These are phyloP conservation scores for Sporothrix dimorphospora DNA, from an alignment of 2,329 filamentous ascomycete species.

Conservation along the genomic window DNA sequence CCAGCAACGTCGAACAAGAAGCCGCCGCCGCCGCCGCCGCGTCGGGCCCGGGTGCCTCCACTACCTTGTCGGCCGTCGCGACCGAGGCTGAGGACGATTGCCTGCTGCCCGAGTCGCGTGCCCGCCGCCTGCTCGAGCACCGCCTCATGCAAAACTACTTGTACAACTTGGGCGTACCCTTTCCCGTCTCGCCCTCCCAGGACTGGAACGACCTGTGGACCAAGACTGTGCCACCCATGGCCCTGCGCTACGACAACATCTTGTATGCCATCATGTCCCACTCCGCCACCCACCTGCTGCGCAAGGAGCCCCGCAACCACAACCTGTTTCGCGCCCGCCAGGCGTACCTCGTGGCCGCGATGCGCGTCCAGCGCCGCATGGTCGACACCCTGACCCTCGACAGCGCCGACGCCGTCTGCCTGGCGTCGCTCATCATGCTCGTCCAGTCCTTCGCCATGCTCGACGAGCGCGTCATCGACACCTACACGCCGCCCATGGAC, in stretches of 20 bases:
- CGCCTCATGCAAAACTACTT: slow-evolving; percentile 39
- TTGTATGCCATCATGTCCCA: slow-evolving; percentile 36
- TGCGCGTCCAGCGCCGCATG: slow-evolving; percentile 37
- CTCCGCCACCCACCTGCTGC: slow-evolving; percentile 37
- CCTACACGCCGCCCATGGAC: slow-evolving; percentile 37
- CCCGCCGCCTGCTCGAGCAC: slow-evolving; percentile 38
- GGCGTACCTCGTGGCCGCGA: slow-evolving; percentile 37
- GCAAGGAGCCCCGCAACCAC: slow-evolving; percentile 29
- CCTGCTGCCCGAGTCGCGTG: slow-evolving; percentile 35
- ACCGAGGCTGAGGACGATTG: slow-evolving; percentile 25
- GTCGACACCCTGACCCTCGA: slow-evolving; percentile 34
- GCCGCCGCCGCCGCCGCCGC: background rate
- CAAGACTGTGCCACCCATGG: slow-evolving; percentile 33
- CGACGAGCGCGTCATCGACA: slow-evolving; percentile 35
- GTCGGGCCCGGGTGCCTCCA: background rate
- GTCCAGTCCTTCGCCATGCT: slow-evolving; percentile 38
- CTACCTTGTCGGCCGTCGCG: background rate
- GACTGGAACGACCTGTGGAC: slow-evolving; percentile 36
- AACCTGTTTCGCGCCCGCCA: slow-evolving; percentile 37
- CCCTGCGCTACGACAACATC: slow-evolving; percentile 36
- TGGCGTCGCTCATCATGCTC: slow-evolving; percentile 37
- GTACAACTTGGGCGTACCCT: slow-evolving; percentile 31
- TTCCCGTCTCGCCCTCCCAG: slow-evolving; percentile 31
- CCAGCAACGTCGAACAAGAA: slow-evolving; percentile 23
- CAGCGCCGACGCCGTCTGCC: slow-evolving; percentile 37